Base-by-base conservation (phyloP, 106 monocot species). In the Apostasia ramifera region DNA sequence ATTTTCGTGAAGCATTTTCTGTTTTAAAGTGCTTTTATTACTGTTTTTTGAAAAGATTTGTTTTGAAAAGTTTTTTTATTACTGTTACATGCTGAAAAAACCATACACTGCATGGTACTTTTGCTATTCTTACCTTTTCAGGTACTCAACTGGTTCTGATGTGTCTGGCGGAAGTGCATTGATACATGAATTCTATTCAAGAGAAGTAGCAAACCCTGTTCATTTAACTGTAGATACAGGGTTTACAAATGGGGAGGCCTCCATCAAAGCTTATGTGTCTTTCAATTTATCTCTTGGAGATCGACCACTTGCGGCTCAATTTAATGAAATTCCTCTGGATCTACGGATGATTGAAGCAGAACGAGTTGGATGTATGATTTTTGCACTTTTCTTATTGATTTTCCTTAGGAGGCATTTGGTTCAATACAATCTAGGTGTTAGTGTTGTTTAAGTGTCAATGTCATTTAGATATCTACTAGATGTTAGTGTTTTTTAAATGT, bases 71-170 rank as follows among this genome's bases (percentile, higher is more conserved):
- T 26, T 26, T 26, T 26, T 26, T 26, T 26, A 26, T 26, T 26
- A 26, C 26, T 26, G 26, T 26, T 26, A 26, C 26, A 26, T 26
- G 26, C 26, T 26, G 26, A 26, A 26, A 26, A 26, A 26, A 26
- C 26, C 0, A 26, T 26, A 26, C 26, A 26, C 26, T 26, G 26
- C 40, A 39, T 59, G 2, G 37, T 13, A 8, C 62, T 62, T 44
- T 62, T 11, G 62, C n/a, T 45, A 62, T 44, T 62, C 13, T 62
- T 13, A 42, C 45, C 53, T 72, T 2, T 80, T 70, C 78, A 97
- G 95, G 95, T 97, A 84, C 70, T 97, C 95, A 52, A 97, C 95
- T 60, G 92, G 95, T 51, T 78, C 84, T 81, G 95, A 84, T 69
- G 86, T 97, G 63, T 84, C 95, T 13, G 95, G 84, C 1, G 84